Evolutionary conservation across 164 flowering plant genomes (phyloP), one percentile per base, ranked within the genome.

Genomic region (Hamamelis virginiana): DNA sequence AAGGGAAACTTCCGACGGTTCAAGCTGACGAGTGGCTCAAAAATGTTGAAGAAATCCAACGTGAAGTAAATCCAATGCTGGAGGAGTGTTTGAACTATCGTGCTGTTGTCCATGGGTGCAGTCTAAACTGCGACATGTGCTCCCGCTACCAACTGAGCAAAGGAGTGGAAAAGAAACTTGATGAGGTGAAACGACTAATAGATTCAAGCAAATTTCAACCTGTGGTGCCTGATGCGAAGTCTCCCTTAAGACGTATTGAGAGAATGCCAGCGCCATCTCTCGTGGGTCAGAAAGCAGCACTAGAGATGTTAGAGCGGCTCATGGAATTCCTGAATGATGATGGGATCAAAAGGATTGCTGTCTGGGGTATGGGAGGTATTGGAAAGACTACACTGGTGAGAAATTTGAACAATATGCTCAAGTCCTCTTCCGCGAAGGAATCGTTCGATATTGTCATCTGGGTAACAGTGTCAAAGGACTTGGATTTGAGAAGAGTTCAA

Each of bases 301-400:
- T 16, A 4, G 56, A 55, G 62, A 63, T 25, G 25, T 16, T 70
- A 27, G 18, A 56, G 4, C 50, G 15, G 61, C 44, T 65, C 15
- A 44, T 69, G 65, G 28, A n/a, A 19, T 9, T 74, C 6, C 47
- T 69, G 62, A 21, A 23, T 3, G 62, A 65, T 58, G 52, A 51
- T 26, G 15, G 11, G 5, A 9, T 64, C 12, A 19, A 1, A 23
- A 74, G 65, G n/a, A 65, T 74, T 12, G 77, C 51, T 3, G 51
- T 74, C 1, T 74, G 73, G 73, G 77, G 77, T 1, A 69, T 66
- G 69, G 77, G 77, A 25, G 77, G 77, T 19, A 56, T 69, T 0
- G 77, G 77, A 0, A 74, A 74, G 57, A 74, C 77, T 1, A 65
- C 73, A 0, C 46, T 74, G 5, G 57, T 74, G 11, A 65, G 41